Evolutionary conservation across 1,284 basidiomycete genomes (phyloP).

Genomic region (Cryptococcus sp.): DNA sequence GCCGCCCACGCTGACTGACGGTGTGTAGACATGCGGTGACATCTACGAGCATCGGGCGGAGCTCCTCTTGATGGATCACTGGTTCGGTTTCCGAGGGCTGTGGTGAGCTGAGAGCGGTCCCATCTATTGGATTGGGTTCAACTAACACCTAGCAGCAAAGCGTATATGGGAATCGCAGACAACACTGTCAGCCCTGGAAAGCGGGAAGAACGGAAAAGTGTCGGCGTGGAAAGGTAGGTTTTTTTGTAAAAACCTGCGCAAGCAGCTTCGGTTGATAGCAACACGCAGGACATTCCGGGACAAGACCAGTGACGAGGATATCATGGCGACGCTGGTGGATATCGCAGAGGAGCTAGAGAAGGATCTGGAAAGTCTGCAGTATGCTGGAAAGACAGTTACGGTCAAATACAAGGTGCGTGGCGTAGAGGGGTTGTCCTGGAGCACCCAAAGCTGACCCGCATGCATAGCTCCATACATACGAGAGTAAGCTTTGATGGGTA

Average conservation of each 20-base stretch:
- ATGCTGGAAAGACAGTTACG: slow-evolving; percentile 50
- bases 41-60: slow-evolving; percentile 69
- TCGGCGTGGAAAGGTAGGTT: slow-evolving; percentile 75
- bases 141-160: slow-evolving; percentile 44
- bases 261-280: slow-evolving; percentile 7
- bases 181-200: slow-evolving; percentile 71
- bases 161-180: slow-evolving; percentile 77
- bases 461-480: slow-evolving; percentile 44
- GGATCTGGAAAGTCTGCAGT: slow-evolving; percentile 61
- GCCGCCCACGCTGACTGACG: neutral
- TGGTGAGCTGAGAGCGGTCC: slow-evolving; percentile 53
- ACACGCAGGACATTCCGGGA: slow-evolving; percentile 67
- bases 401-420: slow-evolving; percentile 48
- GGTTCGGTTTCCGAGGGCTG: slow-evolving; percentile 70
- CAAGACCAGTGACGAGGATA: slow-evolving; percentile 60
- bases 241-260: neutral
- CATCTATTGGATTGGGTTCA: too few species aligned
- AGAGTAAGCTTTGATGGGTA: slow-evolving; percentile 23
- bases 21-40: slow-evolving; percentile 73
- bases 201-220: slow-evolving; percentile 79
- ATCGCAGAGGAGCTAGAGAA: slow-evolving; percentile 73
- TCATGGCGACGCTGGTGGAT: slow-evolving; percentile 71
- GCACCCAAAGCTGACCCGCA: neutral
- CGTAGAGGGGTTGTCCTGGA: neutral
- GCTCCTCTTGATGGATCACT: slow-evolving; percentile 76